phyloP scores from a whole-genome alignment of 345 rosid genomes.

The Sonneratia alba region DNA sequence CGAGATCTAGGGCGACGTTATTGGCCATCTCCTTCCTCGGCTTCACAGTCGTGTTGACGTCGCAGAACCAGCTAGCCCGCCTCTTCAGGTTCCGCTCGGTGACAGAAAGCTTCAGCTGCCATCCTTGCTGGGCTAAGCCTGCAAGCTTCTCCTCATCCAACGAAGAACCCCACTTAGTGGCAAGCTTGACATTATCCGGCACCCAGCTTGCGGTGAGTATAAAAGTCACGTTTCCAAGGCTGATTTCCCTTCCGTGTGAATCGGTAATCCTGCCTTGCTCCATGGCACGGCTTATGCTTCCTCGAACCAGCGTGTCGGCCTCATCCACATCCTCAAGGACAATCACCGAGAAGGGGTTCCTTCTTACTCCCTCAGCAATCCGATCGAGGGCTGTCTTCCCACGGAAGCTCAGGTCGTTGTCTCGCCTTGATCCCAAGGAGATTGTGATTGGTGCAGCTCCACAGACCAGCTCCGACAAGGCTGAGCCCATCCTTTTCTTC shows the following conservation, averaged over 20 bases:
- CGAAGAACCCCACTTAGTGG: slow-evolving; percentile 19
- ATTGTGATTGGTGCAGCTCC: slow-evolving; percentile 48
- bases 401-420: slow-evolving; percentile 39
- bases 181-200: slow-evolving; percentile 27
- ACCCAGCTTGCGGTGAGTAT: slow-evolving; percentile 64
- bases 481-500: slow-evolving; percentile 80
- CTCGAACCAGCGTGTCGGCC: slow-evolving; percentile 57
- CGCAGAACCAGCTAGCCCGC: slow-evolving; percentile 56
- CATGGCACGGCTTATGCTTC: slow-evolving; percentile 77
- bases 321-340: slow-evolving; percentile 83
- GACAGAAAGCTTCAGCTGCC: slow-evolving; percentile 61
- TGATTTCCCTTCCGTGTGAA: slow-evolving; percentile 89
- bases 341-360: slow-evolving; percentile 73
- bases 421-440: slow-evolving; percentile 49
- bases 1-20: slow-evolving; percentile 33
- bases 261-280: slow-evolving; percentile 83
- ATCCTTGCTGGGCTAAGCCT: slow-evolving; percentile 43
- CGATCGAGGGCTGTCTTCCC: slow-evolving; percentile 81
- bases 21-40: slow-evolving; percentile 48
- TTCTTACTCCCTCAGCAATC: slow-evolving; percentile 69
- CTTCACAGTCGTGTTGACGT: slow-evolving; percentile 36
- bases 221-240: slow-evolving; percentile 77
- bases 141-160: slow-evolving; percentile 60
- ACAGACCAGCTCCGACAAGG: slow-evolving; percentile 51
- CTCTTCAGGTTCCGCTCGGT: slow-evolving; percentile 58